Base-by-base conservation (phyloP, 2,329 filamentous ascomycete genomes). In the Colletotrichum lini region DNA sequence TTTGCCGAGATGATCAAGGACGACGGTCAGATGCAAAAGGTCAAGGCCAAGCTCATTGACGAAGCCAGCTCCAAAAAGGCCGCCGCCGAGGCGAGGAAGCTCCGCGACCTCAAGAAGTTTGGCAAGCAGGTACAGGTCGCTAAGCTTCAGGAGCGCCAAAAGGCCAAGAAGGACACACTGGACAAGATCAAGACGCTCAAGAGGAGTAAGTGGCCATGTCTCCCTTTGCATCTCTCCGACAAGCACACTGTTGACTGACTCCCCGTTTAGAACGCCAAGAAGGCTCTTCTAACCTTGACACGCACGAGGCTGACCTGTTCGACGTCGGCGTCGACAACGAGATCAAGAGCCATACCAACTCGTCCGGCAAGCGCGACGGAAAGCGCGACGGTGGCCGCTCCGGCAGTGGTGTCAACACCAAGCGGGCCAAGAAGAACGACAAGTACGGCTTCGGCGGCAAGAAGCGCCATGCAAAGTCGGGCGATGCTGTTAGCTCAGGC, bases 1-100 rank as follows among this genome's bases (percentile, higher is more conserved):
- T 99, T 99, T 78, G 96, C 96, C 54, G 96, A 99, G 87, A 99
- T 98, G 95, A 92, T 98, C 78, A 98, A 98, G 90, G 94, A 92
- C 78, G 96, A 99, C 80, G 96, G 97, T 78, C 96, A 98, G 82
- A 99, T 99, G 96, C 94, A 94, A 80, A 95, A 94, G 87, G 94
- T 99, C 80, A 97, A 97, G 87, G 90, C 92, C 78, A 97, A 97
- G 88, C 86, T 98, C 78, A 89, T 98, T 73, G 95, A 98, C 78
- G 94, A 97, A 79, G 96, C 96, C 0, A 94, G 96, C 13, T 88
- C 91, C 73, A 98, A 98, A 88, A 98, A 98, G 86, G 96, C 96
- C 0, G 90, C 94, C 38, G 91, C 93, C 30, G 96, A 99, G 82
- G 96, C 96, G 8, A 90, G 95, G 80, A 95, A 95, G 84, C 92